phyloP scores from a whole-genome alignment of 768 basidiomycete species.

The Lactifluus pinguis region DNA sequence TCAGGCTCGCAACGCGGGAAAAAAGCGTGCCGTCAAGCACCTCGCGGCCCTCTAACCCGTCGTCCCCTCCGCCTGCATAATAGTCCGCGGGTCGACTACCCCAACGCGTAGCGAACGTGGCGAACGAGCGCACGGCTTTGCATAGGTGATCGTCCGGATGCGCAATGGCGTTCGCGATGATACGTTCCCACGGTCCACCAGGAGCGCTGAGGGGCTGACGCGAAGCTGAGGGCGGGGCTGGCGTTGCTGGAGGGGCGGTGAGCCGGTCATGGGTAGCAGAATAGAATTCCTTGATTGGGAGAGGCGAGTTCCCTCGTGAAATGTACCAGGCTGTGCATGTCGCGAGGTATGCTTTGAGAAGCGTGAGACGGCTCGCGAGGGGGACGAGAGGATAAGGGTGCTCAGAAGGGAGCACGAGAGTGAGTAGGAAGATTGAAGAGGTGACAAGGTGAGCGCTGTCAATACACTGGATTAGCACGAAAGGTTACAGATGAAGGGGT shows the following conservation, averaged over 20 bases:
- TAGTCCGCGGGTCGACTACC: slow-evolving; percentile 31
- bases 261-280: slow-evolving; percentile 18
- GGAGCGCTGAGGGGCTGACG: slow-evolving; percentile 5
- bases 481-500: slow-evolving; percentile 1
- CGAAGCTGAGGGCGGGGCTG: slow-evolving; percentile 17
- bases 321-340: slow-evolving; percentile 46
- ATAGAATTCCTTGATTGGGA: slow-evolving; percentile 46
- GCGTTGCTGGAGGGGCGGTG: slow-evolving; percentile 20
- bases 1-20: slow-evolving; percentile 45
- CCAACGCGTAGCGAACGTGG: slow-evolving; percentile 37
- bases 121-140: slow-evolving; percentile 42
- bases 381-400: slow-evolving; percentile 21
- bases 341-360: slow-evolving; percentile 54
- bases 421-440: slow-evolving; percentile 51
- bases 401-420: slow-evolving; percentile 33
- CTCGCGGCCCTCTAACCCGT: slow-evolving; percentile 39
- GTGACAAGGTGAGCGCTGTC: slow-evolving; percentile 58
- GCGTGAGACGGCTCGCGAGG: slow-evolving; percentile 36
- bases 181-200: slow-evolving; percentile 41
- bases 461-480: not conserved
- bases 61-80: slow-evolving; percentile 23
- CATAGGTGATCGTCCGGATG: slow-evolving; percentile 52
- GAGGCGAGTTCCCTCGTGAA: slow-evolving; percentile 41
- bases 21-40: slow-evolving; percentile 57
- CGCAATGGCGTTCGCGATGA: slow-evolving; percentile 43